A percentile compares a stretch with the other conserved stretches of the same genome.
These are phyloP conservation scores for Sphagnum contortum DNA, from an alignment of 225 moss, liverwort and hornwort genomes.

Conservation along the genomic window DNA sequence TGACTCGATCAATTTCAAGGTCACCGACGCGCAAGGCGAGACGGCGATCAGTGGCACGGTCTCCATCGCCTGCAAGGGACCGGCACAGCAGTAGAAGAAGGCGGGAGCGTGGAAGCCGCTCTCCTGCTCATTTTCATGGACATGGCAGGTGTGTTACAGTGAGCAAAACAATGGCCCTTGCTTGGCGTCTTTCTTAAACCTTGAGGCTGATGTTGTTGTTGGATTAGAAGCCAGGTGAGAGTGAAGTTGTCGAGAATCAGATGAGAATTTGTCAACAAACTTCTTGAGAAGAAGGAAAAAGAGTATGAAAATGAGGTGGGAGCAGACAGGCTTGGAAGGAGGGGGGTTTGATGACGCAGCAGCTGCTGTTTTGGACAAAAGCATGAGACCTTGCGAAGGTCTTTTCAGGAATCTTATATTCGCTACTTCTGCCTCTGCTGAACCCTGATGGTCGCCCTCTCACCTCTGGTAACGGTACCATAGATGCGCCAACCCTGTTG, in stretches of 20 bases:
- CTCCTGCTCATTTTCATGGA: slow-evolving; percentile 71
- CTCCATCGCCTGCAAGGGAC: slow-evolving; percentile 71
- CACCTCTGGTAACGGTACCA: slow-evolving; percentile 81
- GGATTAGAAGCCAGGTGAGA: slow-evolving; percentile 55
- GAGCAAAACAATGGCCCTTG: slow-evolving; percentile 66
- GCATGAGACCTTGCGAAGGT: slow-evolving; percentile 75
- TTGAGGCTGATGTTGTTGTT: slow-evolving; percentile 51
- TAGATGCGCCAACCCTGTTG: slow-evolving; percentile 85
- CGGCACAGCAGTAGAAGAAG: slow-evolving; percentile 85
- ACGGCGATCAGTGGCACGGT: slow-evolving; percentile 63
- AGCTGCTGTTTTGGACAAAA: slow-evolving; percentile 88
- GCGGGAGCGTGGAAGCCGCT: slow-evolving; percentile 98
- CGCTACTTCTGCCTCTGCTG: slow-evolving; percentile 85
- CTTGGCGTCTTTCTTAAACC: slow-evolving; percentile 21
- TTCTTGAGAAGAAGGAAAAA: slow-evolving; percentile 28
- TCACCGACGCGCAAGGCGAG: slow-evolving; percentile 90
- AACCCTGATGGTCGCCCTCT: slow-evolving; percentile 76
- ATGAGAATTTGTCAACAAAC: slow-evolving; percentile 31
- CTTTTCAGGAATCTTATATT: slow-evolving; percentile 73
- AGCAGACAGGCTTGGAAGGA: slow-evolving; percentile 96
- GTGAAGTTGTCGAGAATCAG: slow-evolving; percentile 53
- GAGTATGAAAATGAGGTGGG: slow-evolving; percentile 83
- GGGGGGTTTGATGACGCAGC: slow-evolving; percentile 79
- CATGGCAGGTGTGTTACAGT: slow-evolving; percentile 99
- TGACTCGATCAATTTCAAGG: slow-evolving; percentile 94